Evolutionary conservation across 2,329 filamentous ascomycete genomes (phyloP), one percentile per base, ranked within the genome.

Genomic region (Epichloe brachyelytri): DNA sequence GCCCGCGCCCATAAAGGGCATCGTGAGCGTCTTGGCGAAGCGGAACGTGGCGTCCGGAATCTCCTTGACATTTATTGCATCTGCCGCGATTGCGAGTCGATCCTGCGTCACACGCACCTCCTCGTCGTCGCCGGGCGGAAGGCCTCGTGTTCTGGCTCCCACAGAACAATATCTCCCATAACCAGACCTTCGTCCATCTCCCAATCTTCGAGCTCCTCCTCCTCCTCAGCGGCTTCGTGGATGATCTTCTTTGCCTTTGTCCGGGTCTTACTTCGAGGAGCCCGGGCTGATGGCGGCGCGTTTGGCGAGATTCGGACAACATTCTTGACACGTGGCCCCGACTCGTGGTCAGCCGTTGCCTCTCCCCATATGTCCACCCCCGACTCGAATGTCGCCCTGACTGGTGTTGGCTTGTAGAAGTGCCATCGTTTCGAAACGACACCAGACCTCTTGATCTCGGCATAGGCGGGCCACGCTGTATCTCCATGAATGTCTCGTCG

Each of bases 291-390:
- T 10, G 56, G 59, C 3, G 56, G 56, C 44, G 79, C 71, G 37
- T 85, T 81, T 52, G 89, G 83, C 2, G 63, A 58, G 1, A 83
- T 82, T 40, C 87, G 82, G 26, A 91, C 79, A 48, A 96, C 78
- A 57, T 88, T 85, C 61, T 87, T 86, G 58, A 91, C 83, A 12
- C 78, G 82, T 1, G 80, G 78, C 46, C 60, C 57, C 40, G 74
- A 61, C 22, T 66, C 61, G 47, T 72, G 65, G 52, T 71, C 66
- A 51, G 77, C 77, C 30, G 26, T 71, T 70, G 43, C 68, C 64
- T 89, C 89, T 59, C 82, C 82, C 91, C 91, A 97, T 63, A 78
- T 95, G 26, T 87, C 81, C 36, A 96, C 69, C 90, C 93, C 54
- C 80, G 80, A 55, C 88, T 83, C 10, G 86, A 88, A 49, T 81